A percentile compares a stretch with the other conserved stretches of the same genome.
phyloP scores from a whole-genome alignment of 1,284 basidiomycete species.

The Pholiota adiposa region DNA sequence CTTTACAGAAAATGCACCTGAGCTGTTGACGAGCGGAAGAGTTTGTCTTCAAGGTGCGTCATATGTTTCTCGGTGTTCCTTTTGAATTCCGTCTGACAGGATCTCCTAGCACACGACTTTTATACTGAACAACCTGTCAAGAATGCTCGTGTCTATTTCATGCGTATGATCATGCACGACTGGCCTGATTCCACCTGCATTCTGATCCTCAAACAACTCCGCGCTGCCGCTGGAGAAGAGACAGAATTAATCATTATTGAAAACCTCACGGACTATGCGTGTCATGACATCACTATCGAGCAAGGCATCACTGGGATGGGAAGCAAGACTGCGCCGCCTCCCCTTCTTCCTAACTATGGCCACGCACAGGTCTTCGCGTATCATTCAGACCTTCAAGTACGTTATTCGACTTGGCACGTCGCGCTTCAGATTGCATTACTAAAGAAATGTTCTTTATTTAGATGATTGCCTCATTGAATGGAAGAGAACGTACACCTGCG shows the following conservation, averaged over 20 bases:
- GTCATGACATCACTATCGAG: slow-evolving; percentile 20
- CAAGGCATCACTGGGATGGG: not conserved
- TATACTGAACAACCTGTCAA: slow-evolving; percentile 34
- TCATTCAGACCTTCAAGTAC: slow-evolving; percentile 6
- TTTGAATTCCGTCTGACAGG: not conserved
- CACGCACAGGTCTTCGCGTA: slow-evolving; percentile 5
- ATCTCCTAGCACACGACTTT: slow-evolving; percentile 36
- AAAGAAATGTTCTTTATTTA: not conserved
- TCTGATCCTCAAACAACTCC: slow-evolving; percentile 34
- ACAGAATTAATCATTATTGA: slow-evolving; percentile 41
- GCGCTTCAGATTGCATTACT: too few species aligned
- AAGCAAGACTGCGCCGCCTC: not conserved
- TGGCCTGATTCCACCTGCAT: slow-evolving; percentile 35
- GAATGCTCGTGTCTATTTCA: slow-evolving; percentile 36
- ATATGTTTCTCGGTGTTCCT: too few species aligned
- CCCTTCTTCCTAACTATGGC: slow-evolving; percentile 10
- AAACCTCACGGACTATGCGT: slow-evolving; percentile 33
- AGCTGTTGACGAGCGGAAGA: slow-evolving; percentile 27
- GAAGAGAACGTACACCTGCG: slow-evolving; percentile 3
- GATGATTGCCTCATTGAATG: slow-evolving; percentile 7
- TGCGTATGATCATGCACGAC: slow-evolving; percentile 39
- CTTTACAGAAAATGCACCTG: slow-evolving; percentile 26
- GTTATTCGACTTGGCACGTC: not conserved
- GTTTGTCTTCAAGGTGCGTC: slow-evolving; percentile 31
- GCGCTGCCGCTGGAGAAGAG: slow-evolving; percentile 31